These are phyloP conservation scores for Urostyla sp. DNA, from an alignment of 73 alveolate species.

Conservation along the genomic window DNA sequence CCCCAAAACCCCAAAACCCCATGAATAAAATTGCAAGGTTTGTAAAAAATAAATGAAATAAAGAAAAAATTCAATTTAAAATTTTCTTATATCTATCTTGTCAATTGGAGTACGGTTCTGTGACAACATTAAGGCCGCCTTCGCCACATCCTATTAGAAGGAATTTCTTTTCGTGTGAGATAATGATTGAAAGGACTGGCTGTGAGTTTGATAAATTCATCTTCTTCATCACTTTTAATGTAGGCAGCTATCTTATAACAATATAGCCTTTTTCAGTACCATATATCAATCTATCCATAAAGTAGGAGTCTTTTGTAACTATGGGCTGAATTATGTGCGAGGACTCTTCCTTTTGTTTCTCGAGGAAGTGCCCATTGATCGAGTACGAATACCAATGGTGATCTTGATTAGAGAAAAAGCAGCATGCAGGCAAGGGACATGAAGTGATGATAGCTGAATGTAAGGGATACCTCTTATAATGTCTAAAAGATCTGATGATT, in stretches of 20 bases:
- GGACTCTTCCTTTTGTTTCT: constrained; percentile 66
- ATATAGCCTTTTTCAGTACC: constrained; percentile 91
- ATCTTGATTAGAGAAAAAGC: constrained; percentile 75
- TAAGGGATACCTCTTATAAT: constrained; percentile 72
- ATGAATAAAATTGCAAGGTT: no score
- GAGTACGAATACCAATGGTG: constrained; percentile 67
- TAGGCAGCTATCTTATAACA: constrained; percentile 79
- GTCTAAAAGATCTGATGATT: constrained; percentile 70
- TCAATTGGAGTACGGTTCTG: constrained; percentile 81
- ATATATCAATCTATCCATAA: constrained; percentile 75
- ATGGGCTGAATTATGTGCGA: constrained; percentile 65
- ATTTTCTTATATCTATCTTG: no score
- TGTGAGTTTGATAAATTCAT: constrained; percentile 63
- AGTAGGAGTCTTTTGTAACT: constrained; percentile 65
- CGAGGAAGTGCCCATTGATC: constrained; percentile 69
- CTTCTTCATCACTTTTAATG: constrained; percentile 59
- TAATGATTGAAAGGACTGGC: constrained; percentile 75
- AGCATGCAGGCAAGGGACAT: constrained; percentile 75
- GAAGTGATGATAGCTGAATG: constrained; percentile 67
- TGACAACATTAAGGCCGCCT: constrained; percentile 85
- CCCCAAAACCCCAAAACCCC: no score
- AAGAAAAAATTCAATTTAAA: no score
- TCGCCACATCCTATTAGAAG: constrained; percentile 86
- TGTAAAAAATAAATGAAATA: no score
- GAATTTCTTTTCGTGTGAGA: constrained; percentile 74